These are phyloP conservation scores for Metschnikowia sp. DNA, from an alignment of 805 yeast species.

Conservation along the genomic window DNA sequence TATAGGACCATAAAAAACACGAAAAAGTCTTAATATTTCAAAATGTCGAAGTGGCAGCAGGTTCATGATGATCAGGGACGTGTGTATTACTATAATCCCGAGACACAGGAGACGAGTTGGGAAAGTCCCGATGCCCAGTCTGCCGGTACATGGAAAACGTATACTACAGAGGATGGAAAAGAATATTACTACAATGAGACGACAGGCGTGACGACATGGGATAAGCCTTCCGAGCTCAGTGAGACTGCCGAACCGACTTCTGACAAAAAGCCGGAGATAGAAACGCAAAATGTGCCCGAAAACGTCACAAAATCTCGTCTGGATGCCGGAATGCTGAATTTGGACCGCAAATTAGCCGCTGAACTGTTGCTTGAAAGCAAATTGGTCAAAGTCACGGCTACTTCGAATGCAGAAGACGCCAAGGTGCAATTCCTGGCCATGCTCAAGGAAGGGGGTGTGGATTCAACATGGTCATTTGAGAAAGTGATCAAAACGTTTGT, in stretches of 20 bases:
- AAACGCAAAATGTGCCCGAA: neutral
- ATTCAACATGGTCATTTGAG: conserved; percentile 73
- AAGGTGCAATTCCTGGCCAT: conserved; percentile 47
- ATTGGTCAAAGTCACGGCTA: conserved; percentile 24
- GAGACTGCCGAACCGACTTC: neutral
- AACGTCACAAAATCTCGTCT: neutral
- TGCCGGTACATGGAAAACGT: conserved; percentile 37
- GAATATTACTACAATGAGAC: conserved; percentile 65
- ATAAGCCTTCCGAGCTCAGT: conserved; percentile 54
- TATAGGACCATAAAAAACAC: neutral
- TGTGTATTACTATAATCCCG: conserved; percentile 65
- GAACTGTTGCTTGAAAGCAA: conserved; percentile 20
- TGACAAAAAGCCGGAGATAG: neutral
- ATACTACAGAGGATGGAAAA: conserved; percentile 52
- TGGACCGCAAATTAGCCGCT: conserved; percentile 21
- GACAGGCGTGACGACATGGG: conserved; percentile 77
- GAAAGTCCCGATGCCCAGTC: conserved; percentile 59
- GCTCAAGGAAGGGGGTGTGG: conserved; percentile 55
- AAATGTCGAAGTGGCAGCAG: conserved; percentile 54
- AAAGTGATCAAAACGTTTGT: conserved; percentile 58
- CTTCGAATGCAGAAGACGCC: conserved; percentile 31
- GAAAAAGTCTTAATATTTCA: neutral
- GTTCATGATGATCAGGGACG: conserved; percentile 63
- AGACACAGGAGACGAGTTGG: conserved; percentile 74
- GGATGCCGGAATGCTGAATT: conserved; percentile 8